Conservation (phyloP, 495 filamentous ascomycete genomes). For the Penicillium maclennaniae region DNA sequence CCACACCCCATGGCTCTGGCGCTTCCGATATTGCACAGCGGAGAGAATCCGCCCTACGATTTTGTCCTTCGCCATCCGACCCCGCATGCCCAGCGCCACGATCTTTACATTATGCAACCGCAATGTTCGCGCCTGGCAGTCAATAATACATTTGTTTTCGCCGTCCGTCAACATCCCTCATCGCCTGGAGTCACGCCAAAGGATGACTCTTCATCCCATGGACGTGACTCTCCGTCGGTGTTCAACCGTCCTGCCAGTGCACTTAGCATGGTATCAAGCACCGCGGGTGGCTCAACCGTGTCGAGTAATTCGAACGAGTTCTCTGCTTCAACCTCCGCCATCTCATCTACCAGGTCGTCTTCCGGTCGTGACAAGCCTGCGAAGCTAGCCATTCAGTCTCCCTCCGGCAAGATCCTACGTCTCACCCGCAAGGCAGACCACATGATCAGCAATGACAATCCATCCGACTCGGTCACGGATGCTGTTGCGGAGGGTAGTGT, state of each 20-base stretch:
- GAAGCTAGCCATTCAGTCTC: conserved; percentile 92
- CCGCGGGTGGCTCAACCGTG: conserved; percentile 35
- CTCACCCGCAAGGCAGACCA: conserved; percentile 85
- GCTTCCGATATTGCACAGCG: conserved; percentile 85
- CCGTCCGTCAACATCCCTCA: conserved; percentile 87
- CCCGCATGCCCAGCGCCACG: conserved; percentile 92
- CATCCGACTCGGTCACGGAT: conserved; percentile 42
- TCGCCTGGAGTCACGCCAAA: conserved; percentile 46
- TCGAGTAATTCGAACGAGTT: conserved; percentile 44
- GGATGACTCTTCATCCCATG: conserved; percentile 40
- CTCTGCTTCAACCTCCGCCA: conserved; percentile 44
- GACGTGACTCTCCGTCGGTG: conserved; percentile 60
- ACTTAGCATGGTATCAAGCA: conserved; percentile 68
- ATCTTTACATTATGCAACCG: conserved; percentile 92
- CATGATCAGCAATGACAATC: conserved; percentile 45
- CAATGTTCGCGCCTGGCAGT: conserved; percentile 82
- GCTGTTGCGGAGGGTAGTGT: conserved; percentile 69
- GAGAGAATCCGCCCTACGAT: conserved; percentile 88
- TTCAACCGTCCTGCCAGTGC: conserved; percentile 73
- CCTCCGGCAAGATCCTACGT: conserved; percentile 90
- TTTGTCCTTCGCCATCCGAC: conserved; percentile 93
- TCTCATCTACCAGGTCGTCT: conserved; percentile 52
- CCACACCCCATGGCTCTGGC: conserved; percentile 87
- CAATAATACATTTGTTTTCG: conserved; percentile 98
- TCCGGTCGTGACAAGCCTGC: conserved; percentile 73